Percentiles rank a stretch among this genome's conserved stretches.
Evolutionary conservation across 1,139 yeast species (phyloP).

Genomic region (Suhomyces taliae): DNA sequence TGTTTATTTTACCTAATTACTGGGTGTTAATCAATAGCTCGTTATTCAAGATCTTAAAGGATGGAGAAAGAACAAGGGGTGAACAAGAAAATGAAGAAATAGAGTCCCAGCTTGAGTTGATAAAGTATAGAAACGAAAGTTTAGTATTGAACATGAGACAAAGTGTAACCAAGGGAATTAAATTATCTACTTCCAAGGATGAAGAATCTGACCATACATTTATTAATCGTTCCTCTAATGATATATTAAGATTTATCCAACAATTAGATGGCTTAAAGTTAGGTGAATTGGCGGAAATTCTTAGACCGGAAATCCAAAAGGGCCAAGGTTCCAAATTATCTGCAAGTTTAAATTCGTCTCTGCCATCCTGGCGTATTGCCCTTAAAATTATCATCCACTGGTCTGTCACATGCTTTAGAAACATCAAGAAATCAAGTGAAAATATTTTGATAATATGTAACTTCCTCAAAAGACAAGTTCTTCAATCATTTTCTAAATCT

Average conservation of each 20-base stretch:
- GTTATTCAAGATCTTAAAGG: slow-evolving; percentile 31
- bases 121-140: slow-evolving; percentile 73
- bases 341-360: slow-evolving; percentile 1
- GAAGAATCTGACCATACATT: slow-evolving; percentile 13
- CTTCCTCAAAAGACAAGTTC: slow-evolving; percentile 36
- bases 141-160: slow-evolving; percentile 51
- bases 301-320: slow-evolving; percentile 24
- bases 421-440: slow-evolving; percentile 29
- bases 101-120: slow-evolving; percentile 54
- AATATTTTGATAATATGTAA: slow-evolving; percentile 39
- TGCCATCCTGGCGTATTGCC: slow-evolving; percentile 40
- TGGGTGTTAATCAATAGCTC: slow-evolving; percentile 64
- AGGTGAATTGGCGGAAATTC: slow-evolving; percentile 29
- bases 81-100: slow-evolving; percentile 31
- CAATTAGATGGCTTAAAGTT: slow-evolving; percentile 35
- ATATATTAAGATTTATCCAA: slow-evolving; percentile 32
- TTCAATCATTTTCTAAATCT: slow-evolving; percentile 20
- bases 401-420: slow-evolving; percentile 48
- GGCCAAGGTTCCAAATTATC: neutral
- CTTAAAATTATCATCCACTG: slow-evolving; percentile 45
- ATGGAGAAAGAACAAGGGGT: slow-evolving; percentile 28
- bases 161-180: slow-evolving; percentile 1
- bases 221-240: slow-evolving; percentile 34
- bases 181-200: neutral
- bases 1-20: slow-evolving; percentile 72